A percentile compares a stretch with the other conserved stretches of the same genome.
Conservation (phyloP, 257 asterid species). For the Leonotis leonurus region DNA sequence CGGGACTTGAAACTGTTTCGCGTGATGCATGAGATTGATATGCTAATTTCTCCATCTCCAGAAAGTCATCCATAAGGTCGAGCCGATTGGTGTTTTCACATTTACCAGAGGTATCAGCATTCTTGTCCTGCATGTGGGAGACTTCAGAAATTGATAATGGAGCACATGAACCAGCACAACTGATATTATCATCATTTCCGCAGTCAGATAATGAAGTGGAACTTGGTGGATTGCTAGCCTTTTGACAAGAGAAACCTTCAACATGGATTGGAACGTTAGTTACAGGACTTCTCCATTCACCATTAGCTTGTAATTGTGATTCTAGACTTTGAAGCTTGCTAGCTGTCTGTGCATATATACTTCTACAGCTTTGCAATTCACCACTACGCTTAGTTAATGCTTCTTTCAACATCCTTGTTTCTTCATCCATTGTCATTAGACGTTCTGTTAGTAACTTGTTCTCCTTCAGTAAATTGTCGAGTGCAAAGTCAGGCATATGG, state of each 20-base stretch:
- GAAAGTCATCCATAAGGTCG: constrained; percentile 92
- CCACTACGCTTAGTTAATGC: constrained; percentile 78
- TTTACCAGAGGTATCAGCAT: constrained; percentile 38
- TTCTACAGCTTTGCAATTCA: constrained; percentile 70
- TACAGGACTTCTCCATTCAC: constrained; percentile 37
- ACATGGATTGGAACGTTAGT: constrained; percentile 22
- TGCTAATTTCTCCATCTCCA: constrained; percentile 99
- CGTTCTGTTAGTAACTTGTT: constrained; percentile 71
- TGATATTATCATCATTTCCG: constrained; percentile 60
- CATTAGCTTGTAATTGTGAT: constrained; percentile 43
- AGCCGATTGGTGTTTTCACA: constrained; percentile 48
- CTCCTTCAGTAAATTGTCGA: constrained; percentile 59
- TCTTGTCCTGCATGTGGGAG: constrained; percentile 58
- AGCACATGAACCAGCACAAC: constrained; percentile 82
- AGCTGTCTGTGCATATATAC: constrained; percentile 58
- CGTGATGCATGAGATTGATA: constrained; percentile 38
- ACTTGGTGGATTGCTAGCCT: constrained; percentile 48
- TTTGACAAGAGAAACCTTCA: constrained; percentile 37
- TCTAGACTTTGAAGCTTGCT: constrained; percentile 73
- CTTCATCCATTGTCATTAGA: constrained; percentile 80
- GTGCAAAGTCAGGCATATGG: too few species aligned
- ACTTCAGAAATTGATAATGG: constrained; percentile 42
- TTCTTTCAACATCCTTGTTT: constrained; percentile 85
- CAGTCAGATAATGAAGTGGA: constrained; percentile 64
- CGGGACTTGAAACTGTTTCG: constrained; percentile 38